Conservation (phyloP, 371 early-diverging fungal species). For the Rhizopus delemar region DNA sequence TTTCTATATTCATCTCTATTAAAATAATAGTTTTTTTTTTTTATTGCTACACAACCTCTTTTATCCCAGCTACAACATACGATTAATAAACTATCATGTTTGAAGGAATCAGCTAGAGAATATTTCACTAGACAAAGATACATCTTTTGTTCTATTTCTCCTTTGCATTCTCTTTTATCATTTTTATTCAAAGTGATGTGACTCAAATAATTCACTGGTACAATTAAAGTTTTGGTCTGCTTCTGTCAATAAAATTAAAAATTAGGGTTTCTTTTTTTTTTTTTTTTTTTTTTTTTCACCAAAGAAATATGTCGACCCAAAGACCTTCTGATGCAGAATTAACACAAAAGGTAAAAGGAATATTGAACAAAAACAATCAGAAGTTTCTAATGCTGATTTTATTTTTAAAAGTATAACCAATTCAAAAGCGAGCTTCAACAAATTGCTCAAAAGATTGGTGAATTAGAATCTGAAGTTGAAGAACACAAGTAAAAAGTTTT, state of each 20-base stretch:
- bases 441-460: conserved; percentile 89
- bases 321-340: conserved; percentile 51
- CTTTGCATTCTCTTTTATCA: not conserved
- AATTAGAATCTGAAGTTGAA: conserved; percentile 90
- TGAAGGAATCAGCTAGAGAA: no score
- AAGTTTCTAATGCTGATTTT: not conserved
- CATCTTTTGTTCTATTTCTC: not conserved
- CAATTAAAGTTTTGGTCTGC: no score
- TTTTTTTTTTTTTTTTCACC: not conserved
- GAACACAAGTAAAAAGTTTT: conserved; percentile 80
- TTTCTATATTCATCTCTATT: no score
- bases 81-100: no score
- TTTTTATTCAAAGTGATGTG: not conserved
- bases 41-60: no score
- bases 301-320: conserved; percentile 18
- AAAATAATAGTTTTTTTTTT: no score
- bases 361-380: not conserved
- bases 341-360: conserved; percentile 40
- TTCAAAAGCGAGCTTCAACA: conserved; percentile 84
- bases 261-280: not conserved
- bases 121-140: no score
- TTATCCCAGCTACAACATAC: no score
- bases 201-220: no score
- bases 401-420: conserved; percentile 64
- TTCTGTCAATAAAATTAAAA: not conserved